A percentile compares a stretch with the other conserved stretches of the same genome.
Conservation (phyloP, 352 stramenopile species). For the Phytophthora pinifolia region DNA sequence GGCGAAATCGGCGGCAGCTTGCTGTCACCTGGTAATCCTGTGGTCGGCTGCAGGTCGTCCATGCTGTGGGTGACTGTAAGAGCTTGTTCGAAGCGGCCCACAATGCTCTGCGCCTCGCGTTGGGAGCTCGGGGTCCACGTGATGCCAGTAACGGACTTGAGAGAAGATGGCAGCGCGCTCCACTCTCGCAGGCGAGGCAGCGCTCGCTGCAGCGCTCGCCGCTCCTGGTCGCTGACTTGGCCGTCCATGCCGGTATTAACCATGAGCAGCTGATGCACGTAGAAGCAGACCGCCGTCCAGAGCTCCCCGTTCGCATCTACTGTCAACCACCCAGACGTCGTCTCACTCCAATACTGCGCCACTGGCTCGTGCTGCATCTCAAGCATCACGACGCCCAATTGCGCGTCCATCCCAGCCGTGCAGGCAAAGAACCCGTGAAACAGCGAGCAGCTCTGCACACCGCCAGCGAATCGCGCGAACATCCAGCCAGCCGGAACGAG, state of each 20-base stretch:
- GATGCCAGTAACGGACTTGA: conserved; percentile 37
- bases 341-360: conserved; percentile 34
- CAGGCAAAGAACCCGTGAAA: conserved; percentile 64
- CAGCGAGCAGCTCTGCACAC: conserved; percentile 45
- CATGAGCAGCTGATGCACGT: conserved; percentile 55
- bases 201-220: conserved; percentile 43
- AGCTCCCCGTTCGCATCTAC: conserved; percentile 48
- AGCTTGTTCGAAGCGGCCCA: conserved; percentile 59
- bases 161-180: conserved; percentile 36
- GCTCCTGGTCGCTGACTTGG: conserved; percentile 47
- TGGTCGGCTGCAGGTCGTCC: conserved; percentile 20
- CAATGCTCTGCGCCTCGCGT: conserved; percentile 50
- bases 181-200: conserved; percentile 60
- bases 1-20: conserved; percentile 40
- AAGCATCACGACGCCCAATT: conserved; percentile 51
- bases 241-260: conserved; percentile 30
- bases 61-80: conserved; percentile 29
- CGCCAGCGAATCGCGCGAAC: conserved; percentile 58
- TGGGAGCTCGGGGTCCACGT: conserved; percentile 54
- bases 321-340: conserved; percentile 36
- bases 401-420: conserved; percentile 46
- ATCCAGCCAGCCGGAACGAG: conserved; percentile 73
- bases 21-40: conserved; percentile 19
- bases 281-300: conserved; percentile 59
- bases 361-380: conserved; percentile 36